phyloP scores from a whole-genome alignment of 768 basidiomycete genomes.

The Cystoderma amianthinum region DNA sequence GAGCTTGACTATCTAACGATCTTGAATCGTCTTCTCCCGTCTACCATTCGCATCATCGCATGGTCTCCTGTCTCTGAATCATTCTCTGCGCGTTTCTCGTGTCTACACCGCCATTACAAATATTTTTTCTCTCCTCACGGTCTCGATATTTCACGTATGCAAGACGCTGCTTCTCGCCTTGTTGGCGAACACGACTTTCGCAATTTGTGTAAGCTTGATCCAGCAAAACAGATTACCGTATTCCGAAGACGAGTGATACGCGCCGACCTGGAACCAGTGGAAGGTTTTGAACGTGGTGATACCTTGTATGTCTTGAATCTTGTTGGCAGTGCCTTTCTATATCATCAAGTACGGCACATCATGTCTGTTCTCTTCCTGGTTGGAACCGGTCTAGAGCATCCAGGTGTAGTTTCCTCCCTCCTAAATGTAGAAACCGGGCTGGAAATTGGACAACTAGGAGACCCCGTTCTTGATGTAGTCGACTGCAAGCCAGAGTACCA shows the following conservation, averaged over 20 bases:
- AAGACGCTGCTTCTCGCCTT: constrained; percentile 59
- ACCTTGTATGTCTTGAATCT: constrained; percentile 74
- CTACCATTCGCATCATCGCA: constrained; percentile 83
- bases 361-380: constrained; percentile 13
- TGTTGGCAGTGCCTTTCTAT: constrained; percentile 83
- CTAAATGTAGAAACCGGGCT: constrained; percentile 59
- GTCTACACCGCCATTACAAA: constrained; percentile 89
- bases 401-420: constrained; percentile 62
- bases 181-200: constrained; percentile 93
- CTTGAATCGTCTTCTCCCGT: constrained; percentile 84
- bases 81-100: constrained; percentile 89
- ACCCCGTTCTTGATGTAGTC: constrained; percentile 36
- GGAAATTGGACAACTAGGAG: constrained; percentile 25
- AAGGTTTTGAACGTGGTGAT: constrained; percentile 15
- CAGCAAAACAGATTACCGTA: constrained; percentile 81
- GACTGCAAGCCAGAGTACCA: constrained; percentile 81
- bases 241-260: constrained; percentile 64
- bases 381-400: constrained; percentile 72
- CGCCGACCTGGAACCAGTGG: constrained; percentile 54
- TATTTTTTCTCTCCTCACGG: constrained; percentile 80
- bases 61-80: constrained; percentile 81
- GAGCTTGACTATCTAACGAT: constrained; percentile 76
- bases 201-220: constrained; percentile 91
- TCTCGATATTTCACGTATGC: constrained; percentile 74
- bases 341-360: constrained; percentile 94